A percentile compares a stretch with the other conserved stretches of the same genome.
phyloP scores from a whole-genome alignment of 306 rosid species.

The Comarum palustre region DNA sequence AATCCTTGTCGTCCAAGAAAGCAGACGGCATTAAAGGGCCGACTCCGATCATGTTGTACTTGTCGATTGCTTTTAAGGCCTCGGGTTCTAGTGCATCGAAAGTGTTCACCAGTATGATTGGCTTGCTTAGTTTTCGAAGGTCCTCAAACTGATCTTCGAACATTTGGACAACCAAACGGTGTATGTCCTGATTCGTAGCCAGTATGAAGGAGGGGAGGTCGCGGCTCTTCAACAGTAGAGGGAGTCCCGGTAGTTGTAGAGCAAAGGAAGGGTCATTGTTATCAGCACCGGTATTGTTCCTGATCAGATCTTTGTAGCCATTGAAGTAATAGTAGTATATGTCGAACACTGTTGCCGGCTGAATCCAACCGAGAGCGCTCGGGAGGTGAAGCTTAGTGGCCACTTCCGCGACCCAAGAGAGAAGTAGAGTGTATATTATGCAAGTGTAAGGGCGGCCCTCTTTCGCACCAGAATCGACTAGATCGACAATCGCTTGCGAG shows the following conservation, averaged over 20 bases:
- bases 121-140: slow-evolving; percentile 6
- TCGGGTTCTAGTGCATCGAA: slow-evolving; percentile 29
- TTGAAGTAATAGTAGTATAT: slow-evolving; percentile 34
- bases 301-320: slow-evolving; percentile 23
- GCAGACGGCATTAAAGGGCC: slow-evolving; percentile 25
- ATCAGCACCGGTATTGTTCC: not conserved
- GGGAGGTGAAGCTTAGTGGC: slow-evolving; percentile 25
- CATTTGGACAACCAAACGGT: not conserved
- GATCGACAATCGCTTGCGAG: slow-evolving; percentile 20
- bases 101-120: slow-evolving; percentile 31
- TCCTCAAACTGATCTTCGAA: slow-evolving; percentile 18
- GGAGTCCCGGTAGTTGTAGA: slow-evolving; percentile 22
- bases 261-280: not conserved
- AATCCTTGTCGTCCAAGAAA: slow-evolving; percentile 12
- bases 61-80: slow-evolving; percentile 23
- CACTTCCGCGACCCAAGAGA: slow-evolving; percentile 31
- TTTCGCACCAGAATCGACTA: not conserved
- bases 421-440: slow-evolving; percentile 24
- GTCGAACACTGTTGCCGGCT: slow-evolving; percentile 37
- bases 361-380: slow-evolving; percentile 32
- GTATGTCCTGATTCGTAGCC: not conserved
- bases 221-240: slow-evolving; percentile 11
- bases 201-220: slow-evolving; percentile 37
- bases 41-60: slow-evolving; percentile 21
- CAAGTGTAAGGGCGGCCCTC: slow-evolving; percentile 29